Evolutionary conservation across 345 rosid species (phyloP).

Genomic region (Citrus inodora): DNA sequence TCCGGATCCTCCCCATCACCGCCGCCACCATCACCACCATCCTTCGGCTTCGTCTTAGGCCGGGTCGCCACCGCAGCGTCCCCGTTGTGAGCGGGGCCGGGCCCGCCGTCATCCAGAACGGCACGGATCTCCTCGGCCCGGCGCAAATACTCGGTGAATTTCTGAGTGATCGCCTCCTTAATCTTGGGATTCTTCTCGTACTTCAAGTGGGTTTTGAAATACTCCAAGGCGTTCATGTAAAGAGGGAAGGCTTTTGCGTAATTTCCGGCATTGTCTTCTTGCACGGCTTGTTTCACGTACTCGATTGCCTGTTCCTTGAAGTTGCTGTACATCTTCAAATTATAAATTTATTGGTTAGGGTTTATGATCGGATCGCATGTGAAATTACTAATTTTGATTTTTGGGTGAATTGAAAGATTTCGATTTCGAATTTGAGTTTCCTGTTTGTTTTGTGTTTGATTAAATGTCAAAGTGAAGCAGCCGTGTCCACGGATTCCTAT

Average conservation of each 20-base stretch:
- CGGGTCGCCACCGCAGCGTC: conserved; percentile 72
- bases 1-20: conserved; percentile 81
- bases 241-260: conserved; percentile 82
- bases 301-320: conserved; percentile 94
- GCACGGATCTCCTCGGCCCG: conserved; percentile 96
- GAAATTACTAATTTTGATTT: not conserved
- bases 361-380: conserved; percentile 18
- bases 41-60: conserved; percentile 77
- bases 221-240: conserved; percentile 93
- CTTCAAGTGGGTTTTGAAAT: conserved; percentile 91
- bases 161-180: conserved; percentile 73
- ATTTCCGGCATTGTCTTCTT: conserved; percentile 87
- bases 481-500: too few species aligned
- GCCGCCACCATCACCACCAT: conserved; percentile 43
- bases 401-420: not conserved
- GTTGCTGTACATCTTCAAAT: conserved; percentile 72
- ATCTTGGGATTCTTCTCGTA: conserved; percentile 95
- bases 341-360: not conserved
- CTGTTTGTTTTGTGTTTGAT: not conserved
- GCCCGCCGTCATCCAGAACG: conserved; percentile 81
- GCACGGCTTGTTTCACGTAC: conserved; percentile 91
- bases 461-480: not conserved
- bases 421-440: too few species aligned
- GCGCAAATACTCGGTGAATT: conserved; percentile 87
- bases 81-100: conserved; percentile 66